These are phyloP conservation scores for Chytriomyces sp. DNA, from an alignment of 192 early-diverging fungal genomes.

Conservation along the genomic window DNA sequence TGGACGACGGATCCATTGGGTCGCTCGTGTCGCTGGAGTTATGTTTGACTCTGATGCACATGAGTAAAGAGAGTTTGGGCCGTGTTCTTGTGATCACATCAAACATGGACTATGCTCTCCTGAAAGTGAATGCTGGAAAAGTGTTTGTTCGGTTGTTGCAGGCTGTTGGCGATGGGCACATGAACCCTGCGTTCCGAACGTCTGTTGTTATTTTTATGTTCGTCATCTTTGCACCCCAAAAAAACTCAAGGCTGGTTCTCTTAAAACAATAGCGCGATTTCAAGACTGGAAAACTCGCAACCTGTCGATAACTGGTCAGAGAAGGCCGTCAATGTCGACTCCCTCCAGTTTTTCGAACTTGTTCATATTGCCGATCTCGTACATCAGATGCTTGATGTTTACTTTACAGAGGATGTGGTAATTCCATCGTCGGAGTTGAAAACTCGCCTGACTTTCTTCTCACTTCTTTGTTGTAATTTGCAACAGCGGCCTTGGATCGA, in stretches of 20 bases:
- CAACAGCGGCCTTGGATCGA: constrained; percentile 72
- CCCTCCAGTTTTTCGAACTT: constrained; percentile 88
- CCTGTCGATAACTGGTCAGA: constrained; percentile 44
- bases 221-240: background rate
- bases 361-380: constrained; percentile 92
- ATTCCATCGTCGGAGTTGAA: background rate
- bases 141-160: constrained; percentile 78
- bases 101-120: constrained; percentile 38
- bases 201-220: constrained; percentile 34
- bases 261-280: constrained; percentile 44
- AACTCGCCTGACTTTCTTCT: background rate
- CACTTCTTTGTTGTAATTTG: background rate
- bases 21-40: constrained; percentile 77
- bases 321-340: constrained; percentile 61
- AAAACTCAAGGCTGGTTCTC: background rate
- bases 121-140: constrained; percentile 64
- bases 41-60: constrained; percentile 84
- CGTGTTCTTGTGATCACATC: constrained; percentile 55
- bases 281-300: constrained; percentile 42
- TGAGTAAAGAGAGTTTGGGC: constrained; percentile 78
- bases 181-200: constrained; percentile 71
- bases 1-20: constrained; percentile 67
- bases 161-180: constrained; percentile 73
- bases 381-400: constrained; percentile 93
- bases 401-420: constrained; percentile 88